Conservation (phyloP, 345 rosid genomes). For the Cardamine chenopodiifolia region DNA sequence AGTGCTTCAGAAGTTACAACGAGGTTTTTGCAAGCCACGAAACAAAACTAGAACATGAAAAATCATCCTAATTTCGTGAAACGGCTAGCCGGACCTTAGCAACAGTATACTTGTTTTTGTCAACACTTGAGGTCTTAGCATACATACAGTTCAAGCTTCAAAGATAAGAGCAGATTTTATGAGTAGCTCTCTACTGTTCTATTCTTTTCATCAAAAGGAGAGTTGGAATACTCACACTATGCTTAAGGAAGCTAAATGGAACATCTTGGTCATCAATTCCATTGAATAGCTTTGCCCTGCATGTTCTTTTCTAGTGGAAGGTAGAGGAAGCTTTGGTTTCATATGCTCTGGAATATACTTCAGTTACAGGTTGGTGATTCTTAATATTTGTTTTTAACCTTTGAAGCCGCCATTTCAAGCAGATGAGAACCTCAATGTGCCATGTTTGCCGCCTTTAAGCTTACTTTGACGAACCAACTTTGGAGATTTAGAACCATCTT, state of each 20-base stretch:
- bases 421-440: conserved; percentile 43
- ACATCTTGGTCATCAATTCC: conserved; percentile 61
- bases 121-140: background rate
- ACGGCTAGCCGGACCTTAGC: background rate
- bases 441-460: conserved; percentile 30
- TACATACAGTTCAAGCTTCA: background rate
- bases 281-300: conserved; percentile 59
- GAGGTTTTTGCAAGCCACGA: background rate
- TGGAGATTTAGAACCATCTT: conserved; percentile 61
- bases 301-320: conserved; percentile 40
- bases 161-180: background rate
- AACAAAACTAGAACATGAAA: background rate
- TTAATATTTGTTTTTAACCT: conserved; percentile 28
- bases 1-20: background rate
- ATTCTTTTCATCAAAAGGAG: background rate
- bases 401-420: conserved; percentile 32
- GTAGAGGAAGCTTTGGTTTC: conserved; percentile 51
- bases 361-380: conserved; percentile 28
- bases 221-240: conserved; percentile 59
- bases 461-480: conserved; percentile 52
- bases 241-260: conserved; percentile 65
- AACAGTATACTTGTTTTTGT: background rate
- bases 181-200: background rate
- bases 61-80: background rate
- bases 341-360: conserved; percentile 49